Percentiles rank a stretch among this genome's conserved stretches.
These are phyloP conservation scores for Hortiboletus flavorubellus DNA, from an alignment of 768 basidiomycete species.

Conservation along the genomic window DNA sequence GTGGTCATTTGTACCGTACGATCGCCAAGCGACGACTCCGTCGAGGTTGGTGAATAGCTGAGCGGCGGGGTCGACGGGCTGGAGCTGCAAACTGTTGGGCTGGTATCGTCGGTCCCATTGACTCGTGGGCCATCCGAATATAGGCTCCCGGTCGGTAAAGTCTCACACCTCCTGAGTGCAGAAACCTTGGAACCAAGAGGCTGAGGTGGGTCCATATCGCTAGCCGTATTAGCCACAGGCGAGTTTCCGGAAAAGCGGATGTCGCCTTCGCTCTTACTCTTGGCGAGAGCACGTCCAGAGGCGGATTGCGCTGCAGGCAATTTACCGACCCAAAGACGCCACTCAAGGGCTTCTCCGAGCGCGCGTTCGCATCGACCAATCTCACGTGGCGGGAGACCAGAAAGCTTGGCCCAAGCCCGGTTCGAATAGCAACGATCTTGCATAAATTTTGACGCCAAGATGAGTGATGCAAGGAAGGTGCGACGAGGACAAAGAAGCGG, in stretches of 20 bases:
- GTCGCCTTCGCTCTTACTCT: conserved; percentile 51
- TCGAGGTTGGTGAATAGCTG: conserved; percentile 57
- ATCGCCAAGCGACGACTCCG: conserved; percentile 54
- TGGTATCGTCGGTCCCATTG: conserved; percentile 7
- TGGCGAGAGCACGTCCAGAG: conserved; percentile 38
- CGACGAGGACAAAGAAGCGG: conserved; percentile 86
- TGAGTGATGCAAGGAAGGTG: conserved; percentile 83
- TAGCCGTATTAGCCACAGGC: neutral
- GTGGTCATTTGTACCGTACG: conserved; percentile 54
- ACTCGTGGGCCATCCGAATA: conserved; percentile 13
- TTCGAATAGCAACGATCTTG: conserved; percentile 95
- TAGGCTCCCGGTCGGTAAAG: conserved; percentile 38
- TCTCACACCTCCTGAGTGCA: conserved; percentile 40
- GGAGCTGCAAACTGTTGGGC: conserved; percentile 26
- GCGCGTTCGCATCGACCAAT: conserved; percentile 87
- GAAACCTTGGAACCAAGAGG: conserved; percentile 13
- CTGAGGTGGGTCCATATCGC: conserved; percentile 1
- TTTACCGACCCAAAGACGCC: conserved; percentile 94
- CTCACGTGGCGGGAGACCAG: conserved; percentile 82
- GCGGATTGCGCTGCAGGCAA: conserved; percentile 36
- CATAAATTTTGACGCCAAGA: conserved; percentile 88
- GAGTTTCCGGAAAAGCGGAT: conserved; percentile 18
- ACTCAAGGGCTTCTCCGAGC: conserved; percentile 80
- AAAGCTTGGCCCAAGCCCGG: conserved; percentile 90
- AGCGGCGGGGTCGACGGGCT: conserved; percentile 57